A percentile compares a stretch with the other conserved stretches of the same genome.
These are phyloP conservation scores for Cokeromyces recurvatus DNA, from an alignment of 371 early-diverging fungal genomes.

Conservation along the genomic window DNA sequence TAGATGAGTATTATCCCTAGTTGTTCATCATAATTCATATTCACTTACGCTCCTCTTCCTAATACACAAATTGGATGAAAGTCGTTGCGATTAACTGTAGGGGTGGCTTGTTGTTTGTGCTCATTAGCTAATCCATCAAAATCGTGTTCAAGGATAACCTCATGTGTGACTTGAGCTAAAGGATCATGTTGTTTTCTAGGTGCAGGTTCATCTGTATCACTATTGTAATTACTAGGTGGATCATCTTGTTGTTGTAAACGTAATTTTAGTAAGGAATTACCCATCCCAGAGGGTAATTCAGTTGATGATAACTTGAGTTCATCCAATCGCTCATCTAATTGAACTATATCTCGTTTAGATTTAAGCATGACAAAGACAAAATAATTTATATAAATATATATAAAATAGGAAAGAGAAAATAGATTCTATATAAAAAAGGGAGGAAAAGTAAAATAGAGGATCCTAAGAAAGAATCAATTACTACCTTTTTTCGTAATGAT, in stretches of 20 bases:
- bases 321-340: conserved; percentile 5
- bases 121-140: conserved; percentile 15
- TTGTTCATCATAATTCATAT: neutral
- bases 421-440: too few species aligned
- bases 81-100: conserved; percentile 84
- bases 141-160: conserved; percentile 18
- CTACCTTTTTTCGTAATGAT: too few species aligned
- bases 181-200: conserved; percentile 19
- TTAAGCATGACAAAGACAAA: conserved; percentile 1
- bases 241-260: conserved; percentile 19
- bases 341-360: conserved; percentile 4
- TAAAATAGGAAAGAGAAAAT: too few species aligned
- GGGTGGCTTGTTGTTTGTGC: conserved; percentile 40
- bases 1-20: neutral
- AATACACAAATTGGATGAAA: conserved; percentile 89
- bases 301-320: neutral
- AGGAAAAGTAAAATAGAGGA: too few species aligned
- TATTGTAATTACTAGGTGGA: conserved; percentile 38
- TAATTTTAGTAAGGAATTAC: conserved; percentile 18
- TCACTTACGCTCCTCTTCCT: conserved; percentile 84
- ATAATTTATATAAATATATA: too few species aligned
- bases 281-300: conserved; percentile 24
- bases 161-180: conserved; percentile 13
- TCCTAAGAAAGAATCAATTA: too few species aligned
- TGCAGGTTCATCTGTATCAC: conserved; percentile 37